Percentiles rank a stretch among this genome's conserved stretches.
Conservation (phyloP, 2,329 filamentous ascomycete genomes). For the Davidsoniella eucalypti region DNA sequence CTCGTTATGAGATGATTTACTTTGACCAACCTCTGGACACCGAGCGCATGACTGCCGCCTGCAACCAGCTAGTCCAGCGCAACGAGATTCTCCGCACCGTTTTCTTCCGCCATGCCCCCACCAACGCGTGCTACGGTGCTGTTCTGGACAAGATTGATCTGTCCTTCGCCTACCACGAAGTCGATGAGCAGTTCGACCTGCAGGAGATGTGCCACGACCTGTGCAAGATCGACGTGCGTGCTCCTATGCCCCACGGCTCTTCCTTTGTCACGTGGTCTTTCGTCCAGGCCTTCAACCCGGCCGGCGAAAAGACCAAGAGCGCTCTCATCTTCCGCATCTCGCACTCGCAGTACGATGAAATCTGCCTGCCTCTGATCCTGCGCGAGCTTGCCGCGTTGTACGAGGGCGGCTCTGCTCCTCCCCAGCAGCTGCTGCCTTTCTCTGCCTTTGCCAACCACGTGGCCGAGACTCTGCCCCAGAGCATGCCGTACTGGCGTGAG, state of each 20-base stretch:
- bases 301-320: conserved; percentile 16
- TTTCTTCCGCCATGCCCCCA: conserved; percentile 30
- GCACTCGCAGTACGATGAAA: conserved; percentile 54
- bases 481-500: conserved; percentile 43
- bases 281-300: conserved; percentile 21
- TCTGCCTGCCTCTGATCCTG: conserved; percentile 46
- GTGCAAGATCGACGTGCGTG: conserved; percentile 38
- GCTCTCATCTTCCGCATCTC: conserved; percentile 45
- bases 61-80: conserved; percentile 36
- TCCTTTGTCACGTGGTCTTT: conserved; percentile 44
- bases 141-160: conserved; percentile 38
- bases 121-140: conserved; percentile 33
- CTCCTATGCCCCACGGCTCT: conserved; percentile 39
- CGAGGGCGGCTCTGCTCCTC: conserved; percentile 12
- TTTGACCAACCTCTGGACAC: conserved; percentile 35
- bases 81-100: conserved; percentile 52
- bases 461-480: conserved; percentile 27
- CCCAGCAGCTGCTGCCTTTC: conserved; percentile 23
- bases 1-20: conserved; percentile 48
- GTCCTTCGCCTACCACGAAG: conserved; percentile 34
- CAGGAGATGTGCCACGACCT: conserved; percentile 36
- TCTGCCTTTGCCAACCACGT: conserved; percentile 30
- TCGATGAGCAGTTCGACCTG: conserved; percentile 28
- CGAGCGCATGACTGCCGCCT: conserved; percentile 30
- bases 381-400: conserved; percentile 39